Percentiles rank a stretch among this genome's conserved stretches.
These are phyloP conservation scores for Corniculantispora saksenae DNA, from an alignment of 2,329 filamentous ascomycete species.

Conservation along the genomic window DNA sequence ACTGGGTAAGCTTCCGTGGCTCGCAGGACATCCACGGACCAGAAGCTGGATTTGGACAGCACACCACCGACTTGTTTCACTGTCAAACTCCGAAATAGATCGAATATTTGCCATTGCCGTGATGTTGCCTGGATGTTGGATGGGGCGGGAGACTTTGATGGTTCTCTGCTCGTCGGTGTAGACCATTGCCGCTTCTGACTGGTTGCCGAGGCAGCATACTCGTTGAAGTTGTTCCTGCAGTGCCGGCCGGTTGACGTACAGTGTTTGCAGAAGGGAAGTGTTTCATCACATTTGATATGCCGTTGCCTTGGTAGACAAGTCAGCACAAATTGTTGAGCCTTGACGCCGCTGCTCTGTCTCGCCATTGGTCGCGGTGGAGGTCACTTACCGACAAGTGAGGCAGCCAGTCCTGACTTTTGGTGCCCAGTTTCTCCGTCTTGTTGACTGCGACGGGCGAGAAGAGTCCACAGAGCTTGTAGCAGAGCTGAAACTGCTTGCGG, in stretches of 20 bases:
- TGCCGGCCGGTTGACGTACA: not conserved
- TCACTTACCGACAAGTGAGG: slow-evolving; percentile 4
- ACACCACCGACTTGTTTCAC: not conserved
- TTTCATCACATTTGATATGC: slow-evolving; percentile 7
- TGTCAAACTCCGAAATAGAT: not conserved
- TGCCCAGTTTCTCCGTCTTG: slow-evolving; percentile 2
- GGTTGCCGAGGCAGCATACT: not conserved
- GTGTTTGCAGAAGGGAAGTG: not conserved
- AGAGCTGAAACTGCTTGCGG: not conserved
- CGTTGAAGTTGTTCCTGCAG: not conserved
- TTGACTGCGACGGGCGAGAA: not conserved
- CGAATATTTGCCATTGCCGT: not conserved
- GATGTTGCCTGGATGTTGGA: not conserved
- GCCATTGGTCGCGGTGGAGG: not conserved
- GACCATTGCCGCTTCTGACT: not conserved
- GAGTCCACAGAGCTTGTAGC: not conserved
- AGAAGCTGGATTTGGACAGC: not conserved
- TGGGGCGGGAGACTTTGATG: not conserved
- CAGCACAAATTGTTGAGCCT: not conserved
- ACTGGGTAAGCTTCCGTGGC: slow-evolving; percentile 7
- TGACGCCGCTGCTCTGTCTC: not conserved
- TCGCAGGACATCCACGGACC: not conserved
- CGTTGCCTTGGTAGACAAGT: not conserved
- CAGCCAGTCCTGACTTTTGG: slow-evolving; percentile 4
- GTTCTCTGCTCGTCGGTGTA: not conserved